Evolutionary conservation across 306 rosid species (phyloP), one percentile per base, ranked within the genome.

Genomic region (Adenanthera pavonina): DNA sequence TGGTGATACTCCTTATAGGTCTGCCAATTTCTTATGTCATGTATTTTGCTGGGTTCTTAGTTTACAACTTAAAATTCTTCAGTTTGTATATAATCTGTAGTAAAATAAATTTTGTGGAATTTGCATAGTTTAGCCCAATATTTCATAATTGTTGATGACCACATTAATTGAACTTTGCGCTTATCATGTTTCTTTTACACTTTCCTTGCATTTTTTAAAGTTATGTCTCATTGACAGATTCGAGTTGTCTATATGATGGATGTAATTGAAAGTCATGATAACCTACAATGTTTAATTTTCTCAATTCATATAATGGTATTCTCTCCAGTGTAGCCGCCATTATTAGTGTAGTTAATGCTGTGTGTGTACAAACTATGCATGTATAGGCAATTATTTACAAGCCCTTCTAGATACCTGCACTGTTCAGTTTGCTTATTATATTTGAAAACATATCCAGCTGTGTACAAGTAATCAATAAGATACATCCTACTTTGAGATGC

Each of bases 1-100:
- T 0, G 99, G 96, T 51, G 99, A 95, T 81, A 92, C 98, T 60
- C 98, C 99, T 53, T 93, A 95, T 85, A 95, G 97, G 99, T 95
- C 5, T 25, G 84, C 77, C 38, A 30, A 46, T 40, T 76, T 78
- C 77, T 74, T 19, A 6, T 72, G 17, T 6, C 8, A 8, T 36
- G 44, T 61, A n/a, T 76, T 60, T 51, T 68, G 30, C 51, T 61
- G 52, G 36, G 61, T 77, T 79, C 12, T 49, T 75, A 16, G 67
- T 51, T 81, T 51, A 3, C 2, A 20, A 48, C 69, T 78, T 62
- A 25, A 46, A 64, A 36, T 47, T 75, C 69, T 69, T 68, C 48
- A 20, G 41, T 72, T 40, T 51, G 10, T 68, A 44, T 34, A 30
- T 56, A 75, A 61, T 46, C 61, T 69, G 54, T 75, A 53, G 33